Base-by-base conservation (phyloP, 306 rosid species). In the Sesbania bispinosa region DNA sequence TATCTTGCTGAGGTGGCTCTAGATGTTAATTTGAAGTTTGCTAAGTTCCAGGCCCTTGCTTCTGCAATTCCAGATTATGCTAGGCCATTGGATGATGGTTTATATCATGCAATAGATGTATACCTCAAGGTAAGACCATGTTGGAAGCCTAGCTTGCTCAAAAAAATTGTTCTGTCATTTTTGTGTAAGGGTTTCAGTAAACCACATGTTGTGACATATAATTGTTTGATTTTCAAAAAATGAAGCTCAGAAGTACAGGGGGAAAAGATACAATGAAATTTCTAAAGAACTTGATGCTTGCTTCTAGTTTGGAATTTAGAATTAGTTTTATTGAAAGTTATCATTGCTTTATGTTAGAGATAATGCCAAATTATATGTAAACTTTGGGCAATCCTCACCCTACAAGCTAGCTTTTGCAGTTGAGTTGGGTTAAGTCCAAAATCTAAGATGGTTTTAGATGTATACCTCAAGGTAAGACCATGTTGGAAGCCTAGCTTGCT, bases 1-100 rank as follows among this genome's bases (percentile, higher is more conserved):
- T 92, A 89, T 80, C 96, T 92, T 67, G 87, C 94, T 55, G 96
- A 89, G 83, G 96, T 87, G 18, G 97, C 96, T 53, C 81, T 85
- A 4, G 97, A 92, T 81, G 97, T 92, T 47, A 89, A 92, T 74
- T 76, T 92, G 70, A 92, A 92, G 84, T 59, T 84, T 62, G 86
- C 88, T 4, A 92, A 89, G 80, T 92, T 92, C 69, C 93, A 82
- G 61, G 82, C 96, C 2, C 89, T 92, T 69, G 97, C 96, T 67
- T 72, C 90, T 74, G 83, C 83, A 51, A 81, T 92, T 75, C 96
- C 97, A 16, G 90, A 89, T 60, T 89, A 81, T 84, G 96, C 90
- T 42, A 89, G 97, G 80, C 86, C 92, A 7, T 54, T 85, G 7
- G 90, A 86, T 71, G 97, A 92, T 81, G 92, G 83, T 50, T 72